Percentiles rank a stretch among this genome's conserved stretches.
phyloP scores from a whole-genome alignment of 2,329 filamentous ascomycete genomes.

The Fusarium mexicanum region DNA sequence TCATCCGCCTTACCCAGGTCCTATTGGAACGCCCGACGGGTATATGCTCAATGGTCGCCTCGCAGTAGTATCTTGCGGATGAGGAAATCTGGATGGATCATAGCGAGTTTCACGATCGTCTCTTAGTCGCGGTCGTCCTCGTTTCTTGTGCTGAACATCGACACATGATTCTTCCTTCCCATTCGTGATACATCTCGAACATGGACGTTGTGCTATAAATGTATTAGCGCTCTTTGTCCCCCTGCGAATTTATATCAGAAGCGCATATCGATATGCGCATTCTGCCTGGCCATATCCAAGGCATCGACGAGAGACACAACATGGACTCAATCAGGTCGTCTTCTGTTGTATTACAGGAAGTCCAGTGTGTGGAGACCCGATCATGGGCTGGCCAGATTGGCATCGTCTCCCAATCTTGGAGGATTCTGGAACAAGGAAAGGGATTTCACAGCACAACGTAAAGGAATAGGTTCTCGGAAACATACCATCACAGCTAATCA shows the following conservation, averaged over 20 bases:
- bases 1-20: slow-evolving; percentile 58
- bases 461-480: slow-evolving; percentile 43
- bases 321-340: not conserved
- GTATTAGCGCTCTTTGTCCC: slow-evolving; percentile 44
- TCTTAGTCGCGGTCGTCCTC: slow-evolving; percentile 79
- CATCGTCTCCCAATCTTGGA: not conserved
- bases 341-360: not conserved
- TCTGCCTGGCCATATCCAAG: not conserved
- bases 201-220: slow-evolving; percentile 75
- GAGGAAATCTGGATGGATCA: slow-evolving; percentile 60
- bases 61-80: slow-evolving; percentile 55
- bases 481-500: slow-evolving; percentile 70
- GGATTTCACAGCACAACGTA: not conserved
- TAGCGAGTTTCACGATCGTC: slow-evolving; percentile 73
- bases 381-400: not conserved
- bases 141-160: slow-evolving; percentile 88
- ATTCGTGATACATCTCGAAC: slow-evolving; percentile 79
- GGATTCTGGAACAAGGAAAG: not conserved
- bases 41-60: slow-evolving; percentile 64
- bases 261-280: not conserved
- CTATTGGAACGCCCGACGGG: slow-evolving; percentile 55
- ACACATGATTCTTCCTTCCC: slow-evolving; percentile 83
- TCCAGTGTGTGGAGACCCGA: not conserved
- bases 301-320: not conserved
- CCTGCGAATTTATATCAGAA: not conserved